Evolutionary conservation across 345 rosid genomes (phyloP).

Genomic region (Crucihimalaya himalaica): DNA sequence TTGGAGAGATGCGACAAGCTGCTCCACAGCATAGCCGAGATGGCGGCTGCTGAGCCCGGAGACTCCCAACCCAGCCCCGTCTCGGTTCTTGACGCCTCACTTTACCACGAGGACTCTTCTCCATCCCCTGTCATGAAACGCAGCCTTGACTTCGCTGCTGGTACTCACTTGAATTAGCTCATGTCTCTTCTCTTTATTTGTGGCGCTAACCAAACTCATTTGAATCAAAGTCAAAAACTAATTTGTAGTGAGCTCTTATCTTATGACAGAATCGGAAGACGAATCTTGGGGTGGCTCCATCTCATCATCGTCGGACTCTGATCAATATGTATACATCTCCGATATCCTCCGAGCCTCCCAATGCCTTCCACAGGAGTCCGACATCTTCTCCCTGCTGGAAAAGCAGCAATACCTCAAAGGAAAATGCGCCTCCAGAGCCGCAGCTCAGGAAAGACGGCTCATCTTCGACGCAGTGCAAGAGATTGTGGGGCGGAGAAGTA

Average conservation of each 20-base stretch:
- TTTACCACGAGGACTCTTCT: constrained; percentile 81
- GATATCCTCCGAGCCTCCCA: constrained; percentile 65
- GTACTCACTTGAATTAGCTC: neutral
- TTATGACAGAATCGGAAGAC: constrained; percentile 59
- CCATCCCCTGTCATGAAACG: constrained; percentile 89
- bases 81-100: constrained; percentile 83
- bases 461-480: constrained; percentile 69
- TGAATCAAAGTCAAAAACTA: neutral
- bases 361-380: constrained; percentile 58
- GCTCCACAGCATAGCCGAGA: constrained; percentile 88
- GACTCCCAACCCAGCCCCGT: constrained; percentile 96
- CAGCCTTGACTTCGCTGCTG: constrained; percentile 50
- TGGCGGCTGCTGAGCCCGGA: constrained; percentile 37
- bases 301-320: constrained; percentile 46
- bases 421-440: constrained; percentile 51
- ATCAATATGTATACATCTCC: constrained; percentile 70
- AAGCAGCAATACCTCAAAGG: constrained; percentile 68
- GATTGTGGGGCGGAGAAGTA: constrained; percentile 54
- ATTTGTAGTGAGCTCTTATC: neutral
- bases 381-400: constrained; percentile 67
- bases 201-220: neutral
- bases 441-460: constrained; percentile 65
- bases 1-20: constrained; percentile 90
- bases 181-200: neutral
- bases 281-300: constrained; percentile 59